A percentile compares a stretch with the other conserved stretches of the same genome.
Conservation (phyloP, 139 green algal species). For the Edaphochlamys debaryana region DNA sequence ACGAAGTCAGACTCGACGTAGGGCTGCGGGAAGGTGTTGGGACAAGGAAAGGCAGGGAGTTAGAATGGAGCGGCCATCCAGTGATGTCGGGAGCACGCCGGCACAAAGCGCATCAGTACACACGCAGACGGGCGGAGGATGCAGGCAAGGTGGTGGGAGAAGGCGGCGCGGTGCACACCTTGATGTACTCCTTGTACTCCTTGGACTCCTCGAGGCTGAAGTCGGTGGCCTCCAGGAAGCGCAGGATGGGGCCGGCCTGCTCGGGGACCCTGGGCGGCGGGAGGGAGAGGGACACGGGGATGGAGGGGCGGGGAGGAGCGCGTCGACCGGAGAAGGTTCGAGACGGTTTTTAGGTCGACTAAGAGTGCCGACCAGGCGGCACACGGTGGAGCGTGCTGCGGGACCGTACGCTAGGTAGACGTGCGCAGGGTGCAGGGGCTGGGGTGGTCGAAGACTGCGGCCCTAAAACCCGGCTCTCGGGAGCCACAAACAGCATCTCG, state of each 20-base stretch:
- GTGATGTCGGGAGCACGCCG: too few species aligned
- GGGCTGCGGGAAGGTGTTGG: not conserved
- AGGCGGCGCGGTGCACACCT: too few species aligned
- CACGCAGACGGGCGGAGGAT: too few species aligned
- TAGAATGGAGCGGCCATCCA: too few species aligned
- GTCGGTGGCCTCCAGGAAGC: conserved; percentile 22
- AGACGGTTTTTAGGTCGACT: not conserved
- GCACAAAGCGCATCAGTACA: too few species aligned
- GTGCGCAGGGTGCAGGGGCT: not conserved
- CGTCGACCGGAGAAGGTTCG: not conserved
- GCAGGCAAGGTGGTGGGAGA: too few species aligned
- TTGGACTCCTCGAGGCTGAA: conserved; percentile 29
- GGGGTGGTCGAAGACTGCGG: too few species aligned
- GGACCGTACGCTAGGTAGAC: not conserved
- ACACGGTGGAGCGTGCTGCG: not conserved
- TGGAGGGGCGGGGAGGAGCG: not conserved
- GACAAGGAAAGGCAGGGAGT: not conserved
- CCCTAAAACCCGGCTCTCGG: not conserved
- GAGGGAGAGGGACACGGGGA: not conserved
- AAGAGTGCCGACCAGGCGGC: too few species aligned
- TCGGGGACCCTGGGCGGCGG: conserved; percentile 16
- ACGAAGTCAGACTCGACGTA: conserved; percentile 15
- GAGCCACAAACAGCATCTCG: not conserved
- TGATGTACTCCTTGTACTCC: conserved; percentile 35
- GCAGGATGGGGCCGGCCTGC: conserved; percentile 10